Conservation (phyloP, 768 basidiomycete species). For the Rhizopogon roseolus region DNA sequence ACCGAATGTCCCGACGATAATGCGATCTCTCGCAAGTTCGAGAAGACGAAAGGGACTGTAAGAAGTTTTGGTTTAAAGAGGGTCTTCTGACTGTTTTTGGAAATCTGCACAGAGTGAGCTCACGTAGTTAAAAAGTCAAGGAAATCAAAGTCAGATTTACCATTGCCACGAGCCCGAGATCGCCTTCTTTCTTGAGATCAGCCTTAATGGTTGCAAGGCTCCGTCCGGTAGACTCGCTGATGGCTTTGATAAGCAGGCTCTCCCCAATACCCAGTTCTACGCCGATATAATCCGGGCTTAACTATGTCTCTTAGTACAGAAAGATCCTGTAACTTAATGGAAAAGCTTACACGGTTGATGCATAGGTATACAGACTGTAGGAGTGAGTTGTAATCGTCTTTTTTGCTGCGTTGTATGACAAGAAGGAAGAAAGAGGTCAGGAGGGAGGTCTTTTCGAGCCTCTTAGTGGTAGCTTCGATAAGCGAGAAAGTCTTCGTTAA, state of each 20-base stretch:
- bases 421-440: conserved; percentile 87
- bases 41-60: conserved; percentile 86
- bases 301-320: conserved; percentile 35
- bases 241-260: conserved; percentile 90
- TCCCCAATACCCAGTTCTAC: conserved; percentile 97
- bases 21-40: conserved; percentile 88
- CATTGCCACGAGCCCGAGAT: conserved; percentile 96
- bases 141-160: conserved; percentile 22
- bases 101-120: conserved; percentile 53
- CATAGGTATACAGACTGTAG: conserved; percentile 92
- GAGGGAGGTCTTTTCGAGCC: conserved; percentile 85
- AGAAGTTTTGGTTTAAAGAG: conserved; percentile 92
- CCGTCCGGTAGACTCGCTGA: conserved; percentile 92
- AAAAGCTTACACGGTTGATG: conserved; percentile 74
- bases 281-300: conserved; percentile 93
- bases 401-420: conserved; percentile 81
- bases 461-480: conserved; percentile 94
- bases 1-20: conserved; percentile 81
- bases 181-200: conserved; percentile 92
- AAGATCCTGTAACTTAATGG: neutral
- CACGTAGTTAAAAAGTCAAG: neutral
- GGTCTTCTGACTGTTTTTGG: conserved; percentile 89
- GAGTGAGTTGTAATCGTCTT: conserved; percentile 68
- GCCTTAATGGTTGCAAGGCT: conserved; percentile 77
- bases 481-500: conserved; percentile 82